Base-by-base conservation (phyloP, 768 basidiomycete genomes). In the Leucosporidium yakuticum region DNA sequence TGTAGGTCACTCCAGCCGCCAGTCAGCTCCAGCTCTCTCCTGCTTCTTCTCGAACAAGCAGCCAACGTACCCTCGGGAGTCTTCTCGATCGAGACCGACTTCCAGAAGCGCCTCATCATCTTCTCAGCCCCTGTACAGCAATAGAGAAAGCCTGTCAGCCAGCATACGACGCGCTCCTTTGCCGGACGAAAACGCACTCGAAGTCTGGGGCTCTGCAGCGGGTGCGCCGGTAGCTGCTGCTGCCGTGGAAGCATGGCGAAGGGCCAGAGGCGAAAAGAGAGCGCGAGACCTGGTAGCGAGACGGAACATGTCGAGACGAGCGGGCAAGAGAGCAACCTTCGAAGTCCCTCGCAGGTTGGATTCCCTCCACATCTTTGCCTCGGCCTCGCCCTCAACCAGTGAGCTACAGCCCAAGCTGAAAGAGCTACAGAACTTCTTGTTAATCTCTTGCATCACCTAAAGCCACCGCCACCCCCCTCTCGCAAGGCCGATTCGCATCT, bases 101-200 rank as follows among this genome's bases (percentile, higher is more conserved):
- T 93, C 96, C 96, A 99, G 77, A 98, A 98, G 31, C 96, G 83
- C 72, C 88, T 88, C 78, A 90, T 81, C 2, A 90, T 89, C 49
- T 85, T 84, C 79, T 96, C 91, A 17, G 90, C 91, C 68, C 88
- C 93, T 96, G 74, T 12, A 68, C 58, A 59, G 15, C 47, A 14
- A 6, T n/a, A 3, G 6, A 8, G 11, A 8, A 50, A 9, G 20
- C 47, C 4, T 31, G 44, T 62, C 60, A 69, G 68, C 39, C 8
- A 44, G 39, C 39, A 44, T 8, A 44, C 39, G 39, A 44, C 39
- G 39, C 39, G 39, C 39, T 44, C 39, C 39, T 15, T n/a, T 44
- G 39, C 39, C 39, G 39, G 39, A 51, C 21, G 25, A 51, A 51
- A 51, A 51, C 55, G 23, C 21, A 61, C 60, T 27, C 19, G 60